phyloP scores from a whole-genome alignment of 768 basidiomycete genomes.

The Chalciporus pseudorubinellus region DNA sequence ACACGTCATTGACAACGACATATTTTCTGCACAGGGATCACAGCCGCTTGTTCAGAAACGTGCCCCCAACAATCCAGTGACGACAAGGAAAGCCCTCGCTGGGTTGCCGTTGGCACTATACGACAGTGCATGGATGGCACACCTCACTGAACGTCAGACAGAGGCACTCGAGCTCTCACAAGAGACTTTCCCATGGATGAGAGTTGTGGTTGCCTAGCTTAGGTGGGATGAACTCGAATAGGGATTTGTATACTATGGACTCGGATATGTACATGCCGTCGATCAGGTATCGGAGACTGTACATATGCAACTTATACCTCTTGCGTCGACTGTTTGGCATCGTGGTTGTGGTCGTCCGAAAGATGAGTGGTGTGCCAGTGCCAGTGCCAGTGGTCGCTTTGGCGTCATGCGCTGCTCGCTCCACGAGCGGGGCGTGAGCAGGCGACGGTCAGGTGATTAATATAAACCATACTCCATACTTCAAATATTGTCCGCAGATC shows the following conservation, averaged over 20 bases:
- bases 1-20: background rate
- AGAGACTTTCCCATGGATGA: conserved; percentile 1
- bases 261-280: too few species aligned
- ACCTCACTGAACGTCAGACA: conserved; percentile 1
- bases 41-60: background rate
- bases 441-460: background rate
- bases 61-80: background rate
- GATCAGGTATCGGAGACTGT: background rate
- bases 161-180: background rate
- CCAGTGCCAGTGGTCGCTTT: too few species aligned
- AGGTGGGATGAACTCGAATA: too few species aligned
- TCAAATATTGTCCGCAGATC: too few species aligned
- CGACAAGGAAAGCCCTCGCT: background rate
- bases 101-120: conserved; percentile 4
- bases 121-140: background rate
- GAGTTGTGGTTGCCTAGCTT: background rate
- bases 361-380: too few species aligned
- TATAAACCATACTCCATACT: background rate
- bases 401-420: background rate
- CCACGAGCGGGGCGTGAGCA: too few species aligned
- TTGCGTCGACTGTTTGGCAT: too few species aligned
- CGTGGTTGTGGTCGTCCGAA: too few species aligned
- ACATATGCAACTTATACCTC: too few species aligned
- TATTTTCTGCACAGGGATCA: background rate
- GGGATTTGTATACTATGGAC: too few species aligned